Conservation (phyloP, 1,284 basidiomycete genomes). For the Apiotrichum veenhuisii region DNA sequence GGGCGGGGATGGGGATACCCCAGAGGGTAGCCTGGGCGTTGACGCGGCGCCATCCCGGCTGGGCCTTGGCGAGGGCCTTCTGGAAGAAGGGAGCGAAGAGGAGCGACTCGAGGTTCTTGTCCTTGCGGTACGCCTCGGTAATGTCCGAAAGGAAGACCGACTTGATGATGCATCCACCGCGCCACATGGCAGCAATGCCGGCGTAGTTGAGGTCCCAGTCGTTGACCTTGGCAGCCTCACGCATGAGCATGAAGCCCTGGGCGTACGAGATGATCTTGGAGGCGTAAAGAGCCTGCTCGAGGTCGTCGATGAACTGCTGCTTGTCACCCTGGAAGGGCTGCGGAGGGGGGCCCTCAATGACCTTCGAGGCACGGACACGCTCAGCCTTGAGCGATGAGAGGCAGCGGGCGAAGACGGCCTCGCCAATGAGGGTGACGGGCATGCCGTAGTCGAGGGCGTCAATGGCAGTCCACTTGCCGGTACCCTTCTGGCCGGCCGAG, state of each 20-base stretch:
- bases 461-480: constrained; percentile 99
- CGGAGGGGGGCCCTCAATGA: constrained; percentile 81
- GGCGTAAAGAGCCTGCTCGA: constrained; percentile 98
- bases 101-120: constrained; percentile 80
- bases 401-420: constrained; percentile 99
- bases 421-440: constrained; percentile 95
- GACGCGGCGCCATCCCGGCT: constrained; percentile 97
- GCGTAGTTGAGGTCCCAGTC: constrained; percentile 64
- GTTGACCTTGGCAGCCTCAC: constrained; percentile 95
- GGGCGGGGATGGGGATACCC: constrained; percentile 95
- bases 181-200: constrained; percentile 99
- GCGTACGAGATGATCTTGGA: constrained; percentile 99
- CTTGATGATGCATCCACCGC: constrained; percentile 99
- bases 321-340: constrained; percentile 97
- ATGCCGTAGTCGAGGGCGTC: constrained; percentile 94
- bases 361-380: constrained; percentile 87
- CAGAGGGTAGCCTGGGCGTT: constrained; percentile 94
- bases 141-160: constrained; percentile 92
- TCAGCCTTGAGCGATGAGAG: constrained; percentile 97
- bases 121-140: constrained; percentile 86
- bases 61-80: constrained; percentile 89
- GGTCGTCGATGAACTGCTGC: constrained; percentile 92
- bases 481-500: constrained; percentile 97
- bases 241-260: constrained; percentile 99
- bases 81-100: constrained; percentile 98